These are phyloP conservation scores for Amylocarpus encephaloides DNA, from an alignment of 2,329 filamentous ascomycete species.

Conservation along the genomic window DNA sequence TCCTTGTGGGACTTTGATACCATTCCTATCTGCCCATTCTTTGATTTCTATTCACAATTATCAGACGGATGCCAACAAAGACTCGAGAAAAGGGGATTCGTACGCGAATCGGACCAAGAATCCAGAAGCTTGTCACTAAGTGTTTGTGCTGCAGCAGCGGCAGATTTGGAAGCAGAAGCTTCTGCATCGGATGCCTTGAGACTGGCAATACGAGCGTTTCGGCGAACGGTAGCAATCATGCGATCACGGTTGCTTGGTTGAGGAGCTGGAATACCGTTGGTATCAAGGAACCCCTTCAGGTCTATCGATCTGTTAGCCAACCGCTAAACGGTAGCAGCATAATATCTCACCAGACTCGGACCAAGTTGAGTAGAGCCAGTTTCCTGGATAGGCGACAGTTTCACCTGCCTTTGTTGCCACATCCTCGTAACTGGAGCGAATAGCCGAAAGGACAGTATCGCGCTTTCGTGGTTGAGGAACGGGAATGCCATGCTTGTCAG, in stretches of 20 bases:
- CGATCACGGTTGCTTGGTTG: conserved; percentile 81
- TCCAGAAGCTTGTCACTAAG: conserved; percentile 81
- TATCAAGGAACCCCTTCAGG: conserved; percentile 88
- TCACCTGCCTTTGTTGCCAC: conserved; percentile 70
- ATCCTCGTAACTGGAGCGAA: conserved; percentile 74
- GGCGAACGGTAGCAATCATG: conserved; percentile 80
- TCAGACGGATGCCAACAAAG: conserved; percentile 6
- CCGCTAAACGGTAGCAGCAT: background rate
- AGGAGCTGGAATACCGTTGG: conserved; percentile 76
- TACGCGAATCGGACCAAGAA: conserved; percentile 73
- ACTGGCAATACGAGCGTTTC: conserved; percentile 77
- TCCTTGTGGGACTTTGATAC: conserved; percentile 83
- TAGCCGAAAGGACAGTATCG: conserved; percentile 71
- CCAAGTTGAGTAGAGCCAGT: conserved; percentile 92
- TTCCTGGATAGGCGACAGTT: conserved; percentile 77
- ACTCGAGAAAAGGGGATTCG: background rate
- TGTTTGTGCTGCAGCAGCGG: conserved; percentile 63
- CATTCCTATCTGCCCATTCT: conserved; percentile 87
- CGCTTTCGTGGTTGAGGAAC: conserved; percentile 82
- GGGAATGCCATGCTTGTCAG: conserved; percentile 77
- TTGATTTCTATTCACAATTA: conserved; percentile 57
- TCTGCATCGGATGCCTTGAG: conserved; percentile 58
- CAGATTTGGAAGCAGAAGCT: conserved; percentile 55
- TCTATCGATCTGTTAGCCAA: conserved; percentile 42
- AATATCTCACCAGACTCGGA: conserved; percentile 54